Percentiles rank a stretch among this genome's conserved stretches.
Evolutionary conservation across 2,329 filamentous ascomycete genomes (phyloP).

Genomic region (Akanthomyces dipterigenus): DNA sequence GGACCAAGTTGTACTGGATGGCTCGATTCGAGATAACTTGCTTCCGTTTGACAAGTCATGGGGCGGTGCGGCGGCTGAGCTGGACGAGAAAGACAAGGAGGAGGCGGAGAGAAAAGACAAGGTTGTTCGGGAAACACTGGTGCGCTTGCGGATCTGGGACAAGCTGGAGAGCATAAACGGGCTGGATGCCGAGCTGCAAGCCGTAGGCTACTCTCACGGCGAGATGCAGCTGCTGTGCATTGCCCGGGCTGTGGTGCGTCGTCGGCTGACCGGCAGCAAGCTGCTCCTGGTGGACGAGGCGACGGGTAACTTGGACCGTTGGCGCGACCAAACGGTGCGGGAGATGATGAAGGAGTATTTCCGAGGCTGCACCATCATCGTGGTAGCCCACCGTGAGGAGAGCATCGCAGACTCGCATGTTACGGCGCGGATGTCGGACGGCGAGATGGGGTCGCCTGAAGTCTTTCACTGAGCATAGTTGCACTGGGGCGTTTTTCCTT

Average conservation of each 20-base stretch:
- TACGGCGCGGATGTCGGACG: too few relatives aligned
- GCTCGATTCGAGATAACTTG: not conserved
- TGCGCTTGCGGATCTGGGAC: not conserved
- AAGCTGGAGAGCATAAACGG: not conserved
- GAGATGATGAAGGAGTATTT: not conserved
- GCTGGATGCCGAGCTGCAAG: not conserved
- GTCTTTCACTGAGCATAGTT: too few relatives aligned
- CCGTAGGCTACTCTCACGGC: not conserved
- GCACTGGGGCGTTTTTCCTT: too few relatives aligned
- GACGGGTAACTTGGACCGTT: not conserved
- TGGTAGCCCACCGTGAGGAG: not conserved
- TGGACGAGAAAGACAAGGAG: not conserved
- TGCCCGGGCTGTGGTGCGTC: not conserved
- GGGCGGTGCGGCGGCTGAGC: not conserved
- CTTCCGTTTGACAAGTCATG: not conserved
- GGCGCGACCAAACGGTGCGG: not conserved
- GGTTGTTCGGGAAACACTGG: not conserved
- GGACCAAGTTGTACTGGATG: slow-evolving; percentile 15
- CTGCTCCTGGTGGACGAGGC: not conserved
- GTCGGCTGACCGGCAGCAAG: not conserved
- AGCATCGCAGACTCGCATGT: not conserved
- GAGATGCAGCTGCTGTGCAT: not conserved
- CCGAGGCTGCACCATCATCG: not conserved
- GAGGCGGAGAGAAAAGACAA: not conserved
- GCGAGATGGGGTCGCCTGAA: too few relatives aligned